A percentile compares a stretch with the other conserved stretches of the same genome.
These are phyloP conservation scores for Kwoniella pini DNA, from an alignment of 768 basidiomycete species.

Conservation along the genomic window DNA sequence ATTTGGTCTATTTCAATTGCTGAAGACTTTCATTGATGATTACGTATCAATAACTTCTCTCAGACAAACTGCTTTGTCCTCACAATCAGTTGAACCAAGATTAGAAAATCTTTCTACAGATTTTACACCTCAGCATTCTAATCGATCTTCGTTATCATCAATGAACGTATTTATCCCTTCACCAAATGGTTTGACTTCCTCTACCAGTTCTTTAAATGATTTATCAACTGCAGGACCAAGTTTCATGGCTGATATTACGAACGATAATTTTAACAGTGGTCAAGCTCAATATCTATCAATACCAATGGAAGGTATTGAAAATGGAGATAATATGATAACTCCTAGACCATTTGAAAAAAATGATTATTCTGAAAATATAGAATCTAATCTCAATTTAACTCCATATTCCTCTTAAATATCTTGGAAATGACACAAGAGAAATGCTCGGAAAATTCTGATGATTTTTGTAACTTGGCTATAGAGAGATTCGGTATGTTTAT, in stretches of 20 bases:
- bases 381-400: background rate
- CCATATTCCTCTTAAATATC: conserved; percentile 1
- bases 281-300: conserved; percentile 13
- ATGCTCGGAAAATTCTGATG: too few species aligned
- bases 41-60: conserved; percentile 32
- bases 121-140: background rate
- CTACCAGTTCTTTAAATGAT: background rate
- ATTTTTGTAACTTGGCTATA: too few species aligned
- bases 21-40: conserved; percentile 51
- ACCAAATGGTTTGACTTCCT: background rate
- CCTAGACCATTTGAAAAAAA: conserved; percentile 5
- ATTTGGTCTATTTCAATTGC: conserved; percentile 45
- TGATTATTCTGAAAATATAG: background rate
- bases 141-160: background rate
- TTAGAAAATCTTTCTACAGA: background rate
- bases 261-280: background rate
- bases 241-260: too few species aligned
- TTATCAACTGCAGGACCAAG: conserved; percentile 15
- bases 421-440: background rate
- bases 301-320: conserved; percentile 4
- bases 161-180: conserved; percentile 18
- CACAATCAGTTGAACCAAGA: conserved; percentile 6
- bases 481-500: too few species aligned
- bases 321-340: conserved; percentile 8
- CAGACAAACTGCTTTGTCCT: conserved; percentile 26